Base-by-base conservation (phyloP, 768 basidiomycete genomes). In the Leccinum obscurum region DNA sequence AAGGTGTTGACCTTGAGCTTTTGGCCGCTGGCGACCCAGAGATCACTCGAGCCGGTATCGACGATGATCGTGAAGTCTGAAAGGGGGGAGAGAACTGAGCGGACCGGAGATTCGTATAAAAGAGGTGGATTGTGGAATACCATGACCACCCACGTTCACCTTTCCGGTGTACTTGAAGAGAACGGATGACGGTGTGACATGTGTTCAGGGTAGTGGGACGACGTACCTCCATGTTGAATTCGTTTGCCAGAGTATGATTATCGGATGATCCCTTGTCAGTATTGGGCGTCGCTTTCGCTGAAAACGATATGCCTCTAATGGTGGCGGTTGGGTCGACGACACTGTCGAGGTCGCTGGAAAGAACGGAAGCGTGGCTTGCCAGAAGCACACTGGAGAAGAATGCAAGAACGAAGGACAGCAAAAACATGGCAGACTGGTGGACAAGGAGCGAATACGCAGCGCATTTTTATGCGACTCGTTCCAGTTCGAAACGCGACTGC, bases 31-130 rank as follows among this genome's bases (percentile, higher is more conserved):
- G 52, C 17, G 24, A 72, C 63, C 71, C 71, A 74, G 50, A 72
- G 64, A 53, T 72, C 73, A 55, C 71, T 72, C 51, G 71, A 72
- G 34, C 71, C 71, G 0, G 73, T 72, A 48, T 72, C 71, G 34
- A 72, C 55, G 15, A 64, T 15, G 54, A 72, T 61, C 53, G 62
- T 72, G 24, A 72, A 72, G 7, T 73, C 71, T 72, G 54, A 24
- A 26, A 32, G 39, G 39, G 20, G 34, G 34, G 34, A 13, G 44
- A 2, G 44, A 26, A 6, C 4, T 59, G n/a, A 61, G 34, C 6
- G 10, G 10, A 26, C n/a, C 37, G 37, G 8, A 7, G 39, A 55
- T 41, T n/a, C 41, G 7, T 41, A 4, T 24, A 22, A 32, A 26
- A 37, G 20, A 15, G 7, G 37, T 3, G 35, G 50, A 51, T 9